Conservation (phyloP, 495 filamentous ascomycete species). For the Daldinia vernicosa region DNA sequence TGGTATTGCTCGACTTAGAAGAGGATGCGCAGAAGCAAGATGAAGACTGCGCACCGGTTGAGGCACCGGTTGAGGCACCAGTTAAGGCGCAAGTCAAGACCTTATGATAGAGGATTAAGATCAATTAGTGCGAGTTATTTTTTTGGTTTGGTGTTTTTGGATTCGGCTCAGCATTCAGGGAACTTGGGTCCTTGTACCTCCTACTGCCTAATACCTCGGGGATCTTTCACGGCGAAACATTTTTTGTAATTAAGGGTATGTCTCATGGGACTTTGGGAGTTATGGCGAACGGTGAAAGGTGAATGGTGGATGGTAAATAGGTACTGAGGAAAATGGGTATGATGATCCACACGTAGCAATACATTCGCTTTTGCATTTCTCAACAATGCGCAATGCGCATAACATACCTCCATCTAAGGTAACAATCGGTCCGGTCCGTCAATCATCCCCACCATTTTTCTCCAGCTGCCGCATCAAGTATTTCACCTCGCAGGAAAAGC, state of each 20-base stretch:
- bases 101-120: not conserved
- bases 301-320: not conserved
- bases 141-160: not conserved
- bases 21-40: not conserved
- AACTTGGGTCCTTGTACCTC: not conserved
- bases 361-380: constrained; percentile 3
- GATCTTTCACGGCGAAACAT: too few relatives aligned
- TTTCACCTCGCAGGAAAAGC: constrained; percentile 1
- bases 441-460: not conserved
- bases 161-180: not conserved
- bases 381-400: not conserved
- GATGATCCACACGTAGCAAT: not conserved
- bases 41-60: not conserved
- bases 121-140: not conserved
- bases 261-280: not conserved
- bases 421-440: not conserved
- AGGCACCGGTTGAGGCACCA: not conserved
- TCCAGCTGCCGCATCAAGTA: not conserved
- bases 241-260: not conserved
- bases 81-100: not conserved
- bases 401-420: not conserved
- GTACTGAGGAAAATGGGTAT: not conserved
- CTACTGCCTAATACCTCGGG: too few relatives aligned
- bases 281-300: not conserved
- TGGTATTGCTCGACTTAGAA: not conserved